Base-by-base conservation (phyloP, 192 early-diverging fungal species). In the Coemansia sp. region DNA sequence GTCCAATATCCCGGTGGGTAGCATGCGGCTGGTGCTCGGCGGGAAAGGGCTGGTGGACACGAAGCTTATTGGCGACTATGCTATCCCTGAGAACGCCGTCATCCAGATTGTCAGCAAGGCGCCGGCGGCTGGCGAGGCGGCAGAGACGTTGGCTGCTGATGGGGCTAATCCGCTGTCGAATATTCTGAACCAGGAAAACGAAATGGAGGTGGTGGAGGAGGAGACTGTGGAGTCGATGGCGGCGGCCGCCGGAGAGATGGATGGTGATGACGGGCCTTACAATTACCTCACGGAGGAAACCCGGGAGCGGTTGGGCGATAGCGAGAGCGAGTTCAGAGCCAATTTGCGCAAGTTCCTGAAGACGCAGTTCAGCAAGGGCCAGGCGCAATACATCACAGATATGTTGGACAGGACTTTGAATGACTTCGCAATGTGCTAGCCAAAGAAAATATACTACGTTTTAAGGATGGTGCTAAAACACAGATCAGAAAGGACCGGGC, bases 1-100 rank as follows among this genome's bases (percentile, higher is more conserved):
- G 7, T 68, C 73, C 3, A 75, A 72, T 33, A 75, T 81, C 21
- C 69, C 78, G 0, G 69, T 72, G 1, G 29, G 4, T 24, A 64
- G 40, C 1, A 81, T 81, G 78, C 66, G 78, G 0, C 37, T 81
- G 53, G 78, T 75, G 13, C 39, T 81, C 16, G 59, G 36, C 24
- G 78, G 78, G 13, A 81, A 81, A 61, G 78, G 78, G 0, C 59
- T 81, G 63, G 78, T 81, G 29, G 78, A 81, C 46, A 16, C 63
- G 0, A 81, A 81, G 54, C 73, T 81, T 16, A 81, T 81, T 33
- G 78, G 78, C 29, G 78, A 81, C 61, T 81, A 81, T 53, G 39
- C 63, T 27, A 68, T 81, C 24, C 69, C 56, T 2, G 39, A 65
- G n/a, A 57, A 66, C 57, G 67, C 73, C 0, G 78, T 81, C 16